Conservation (phyloP, 2,329 filamentous ascomycete species). For the Cordyceps fumosorosea region DNA sequence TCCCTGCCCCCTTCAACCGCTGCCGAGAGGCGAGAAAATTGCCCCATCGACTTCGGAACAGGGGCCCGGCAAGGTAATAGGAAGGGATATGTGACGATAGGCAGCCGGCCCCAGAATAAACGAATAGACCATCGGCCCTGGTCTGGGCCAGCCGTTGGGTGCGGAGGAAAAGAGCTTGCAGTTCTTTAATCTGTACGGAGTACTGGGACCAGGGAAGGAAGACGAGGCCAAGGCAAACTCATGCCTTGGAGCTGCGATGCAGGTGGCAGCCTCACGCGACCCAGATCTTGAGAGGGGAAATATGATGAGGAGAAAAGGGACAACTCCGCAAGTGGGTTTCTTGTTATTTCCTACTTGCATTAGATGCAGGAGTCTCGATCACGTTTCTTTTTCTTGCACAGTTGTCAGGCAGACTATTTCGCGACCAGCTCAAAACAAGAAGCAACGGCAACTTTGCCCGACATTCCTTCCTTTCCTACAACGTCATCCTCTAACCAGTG, state of each 20-base stretch:
- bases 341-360: neutral
- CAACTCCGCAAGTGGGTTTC: neutral
- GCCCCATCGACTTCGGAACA: slow-evolving; percentile 2
- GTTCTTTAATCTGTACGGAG: neutral
- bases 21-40: neutral
- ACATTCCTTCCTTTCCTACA: neutral
- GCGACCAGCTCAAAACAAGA: neutral
- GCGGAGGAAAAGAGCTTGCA: neutral
- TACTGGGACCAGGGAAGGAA: neutral
- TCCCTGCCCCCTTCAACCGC: neutral
- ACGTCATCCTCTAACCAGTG: neutral
- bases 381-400: neutral
- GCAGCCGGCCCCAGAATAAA: neutral
- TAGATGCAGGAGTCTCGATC: neutral
- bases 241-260: neutral
- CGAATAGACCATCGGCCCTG: neutral
- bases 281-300: neutral
- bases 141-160: neutral
- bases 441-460: neutral
- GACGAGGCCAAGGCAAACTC: neutral
- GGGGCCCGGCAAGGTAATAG: neutral
- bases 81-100: slow-evolving; percentile 1
- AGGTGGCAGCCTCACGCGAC: neutral
- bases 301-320: neutral
- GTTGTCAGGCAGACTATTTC: neutral